Conservation (phyloP, 2,329 filamentous ascomycete genomes). For the Colletotrichum sp. region DNA sequence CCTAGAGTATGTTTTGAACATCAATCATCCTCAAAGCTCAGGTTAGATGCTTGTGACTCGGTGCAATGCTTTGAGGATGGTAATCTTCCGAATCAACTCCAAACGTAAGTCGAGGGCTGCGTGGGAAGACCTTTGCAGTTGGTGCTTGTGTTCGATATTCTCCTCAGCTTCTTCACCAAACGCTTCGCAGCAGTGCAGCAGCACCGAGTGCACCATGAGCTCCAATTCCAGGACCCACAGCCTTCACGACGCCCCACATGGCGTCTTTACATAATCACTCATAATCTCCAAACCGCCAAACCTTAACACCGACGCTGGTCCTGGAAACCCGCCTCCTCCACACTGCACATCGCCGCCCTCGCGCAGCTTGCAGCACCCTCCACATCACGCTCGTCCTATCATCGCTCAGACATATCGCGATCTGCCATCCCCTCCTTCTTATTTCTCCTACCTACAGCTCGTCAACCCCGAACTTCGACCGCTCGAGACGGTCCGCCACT, state of each 20-base stretch:
- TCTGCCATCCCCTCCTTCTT: not conserved
- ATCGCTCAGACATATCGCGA: slow-evolving; percentile 5
- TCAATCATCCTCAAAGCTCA: not conserved
- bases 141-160: not conserved
- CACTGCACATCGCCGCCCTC: not conserved
- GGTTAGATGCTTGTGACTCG: not conserved
- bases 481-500: not conserved
- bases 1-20: not conserved
- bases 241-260: not conserved
- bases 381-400: not conserved
- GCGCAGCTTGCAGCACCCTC: not conserved
- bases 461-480: slow-evolving; percentile 15
- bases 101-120: not conserved
- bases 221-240: not conserved
- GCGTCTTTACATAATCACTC: not conserved
- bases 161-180: not conserved
- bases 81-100: not conserved
- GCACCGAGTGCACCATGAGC: not conserved
- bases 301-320: not conserved
- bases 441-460: not conserved
- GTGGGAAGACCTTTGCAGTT: not conserved
- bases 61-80: not conserved
- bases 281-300: not conserved
- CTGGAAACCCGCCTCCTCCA: not conserved
- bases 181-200: not conserved